Percentiles rank a stretch among this genome's conserved stretches.
These are phyloP conservation scores for Colletotrichum musae DNA, from an alignment of 2,329 filamentous ascomycete genomes.

Conservation along the genomic window DNA sequence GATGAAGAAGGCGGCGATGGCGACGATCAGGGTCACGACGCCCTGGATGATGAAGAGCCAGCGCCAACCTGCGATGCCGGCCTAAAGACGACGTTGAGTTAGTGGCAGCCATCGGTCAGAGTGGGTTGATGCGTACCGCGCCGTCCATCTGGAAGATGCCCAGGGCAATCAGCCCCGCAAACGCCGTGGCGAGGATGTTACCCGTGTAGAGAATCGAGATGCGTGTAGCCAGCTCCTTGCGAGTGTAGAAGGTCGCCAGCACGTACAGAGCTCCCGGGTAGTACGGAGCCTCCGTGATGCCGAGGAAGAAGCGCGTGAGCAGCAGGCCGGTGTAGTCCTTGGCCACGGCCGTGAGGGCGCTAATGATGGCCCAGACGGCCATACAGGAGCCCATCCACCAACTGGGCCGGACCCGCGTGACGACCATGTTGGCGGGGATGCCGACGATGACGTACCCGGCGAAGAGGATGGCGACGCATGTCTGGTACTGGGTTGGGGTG, in stretches of 20 bases:
- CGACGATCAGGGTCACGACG: constrained; percentile 42
- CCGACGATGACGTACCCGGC: constrained; percentile 50
- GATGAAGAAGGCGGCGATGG: constrained; percentile 37
- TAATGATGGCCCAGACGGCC: constrained; percentile 47
- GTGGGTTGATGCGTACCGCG: constrained; percentile 42
- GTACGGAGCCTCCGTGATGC: constrained; percentile 47
- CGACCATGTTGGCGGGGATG: constrained; percentile 43
- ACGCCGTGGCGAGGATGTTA: constrained; percentile 46
- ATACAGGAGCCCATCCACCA: constrained; percentile 38
- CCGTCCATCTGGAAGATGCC: constrained; percentile 50
- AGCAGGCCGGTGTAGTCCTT: constrained; percentile 46
- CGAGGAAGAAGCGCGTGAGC: constrained; percentile 44
- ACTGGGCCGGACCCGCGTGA: constrained; percentile 34
- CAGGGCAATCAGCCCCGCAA: constrained; percentile 47
- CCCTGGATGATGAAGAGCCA: constrained; percentile 90
- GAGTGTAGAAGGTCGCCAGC: constrained; percentile 50
- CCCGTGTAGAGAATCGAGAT: constrained; percentile 49
- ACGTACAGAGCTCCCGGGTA: constrained; percentile 49
- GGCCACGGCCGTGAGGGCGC: constrained; percentile 47
- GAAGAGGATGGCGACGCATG: constrained; percentile 36
- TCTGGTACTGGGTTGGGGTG: constrained; percentile 47
- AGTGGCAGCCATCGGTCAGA: too few relatives aligned
- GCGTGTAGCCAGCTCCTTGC: constrained; percentile 48
- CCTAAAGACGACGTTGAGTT: not conserved
- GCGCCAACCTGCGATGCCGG: constrained; percentile 72